phyloP scores from a whole-genome alignment of 1,284 basidiomycete genomes.

The Puccinia hordei region DNA sequence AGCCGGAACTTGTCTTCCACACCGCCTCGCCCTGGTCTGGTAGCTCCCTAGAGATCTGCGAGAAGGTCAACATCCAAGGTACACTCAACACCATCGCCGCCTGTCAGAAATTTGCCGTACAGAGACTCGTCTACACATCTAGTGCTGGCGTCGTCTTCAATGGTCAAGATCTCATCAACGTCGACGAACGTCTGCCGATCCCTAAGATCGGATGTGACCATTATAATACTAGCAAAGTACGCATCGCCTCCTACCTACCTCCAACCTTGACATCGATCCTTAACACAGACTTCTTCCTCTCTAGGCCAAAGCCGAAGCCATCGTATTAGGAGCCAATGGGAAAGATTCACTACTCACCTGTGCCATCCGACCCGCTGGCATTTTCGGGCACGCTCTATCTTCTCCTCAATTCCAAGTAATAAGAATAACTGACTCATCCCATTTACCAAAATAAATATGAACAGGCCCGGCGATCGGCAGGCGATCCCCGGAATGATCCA shows the following conservation, averaged over 20 bases:
- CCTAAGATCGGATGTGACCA: constrained; percentile 79
- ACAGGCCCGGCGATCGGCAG: constrained; percentile 86
- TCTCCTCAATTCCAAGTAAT: neutral
- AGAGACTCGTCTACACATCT: constrained; percentile 91
- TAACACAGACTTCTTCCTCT: neutral
- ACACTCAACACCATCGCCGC: constrained; percentile 83
- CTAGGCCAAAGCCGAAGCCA: constrained; percentile 75
- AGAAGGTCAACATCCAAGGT: constrained; percentile 91
- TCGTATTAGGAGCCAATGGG: constrained; percentile 83
- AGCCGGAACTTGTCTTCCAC: constrained; percentile 79
- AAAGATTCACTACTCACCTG: constrained; percentile 80
- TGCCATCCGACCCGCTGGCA: constrained; percentile 88
- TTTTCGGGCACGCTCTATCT: constrained; percentile 84
- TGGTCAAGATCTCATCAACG: constrained; percentile 73
- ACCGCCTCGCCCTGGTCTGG: constrained; percentile 84
- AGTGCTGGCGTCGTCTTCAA: constrained; percentile 91
- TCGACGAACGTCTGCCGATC: constrained; percentile 82
- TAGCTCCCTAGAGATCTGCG: constrained; percentile 73
- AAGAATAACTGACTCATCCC: constrained; percentile 20
- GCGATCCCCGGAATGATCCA: constrained; percentile 77
- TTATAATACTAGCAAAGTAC: constrained; percentile 89
- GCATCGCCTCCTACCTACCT: neutral
- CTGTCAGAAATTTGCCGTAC: constrained; percentile 71
- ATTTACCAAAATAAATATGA: neutral
- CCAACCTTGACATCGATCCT: neutral